These are phyloP conservation scores for Aotearoamyces nothofagi DNA, from an alignment of 2,329 filamentous ascomycete genomes.

Conservation along the genomic window DNA sequence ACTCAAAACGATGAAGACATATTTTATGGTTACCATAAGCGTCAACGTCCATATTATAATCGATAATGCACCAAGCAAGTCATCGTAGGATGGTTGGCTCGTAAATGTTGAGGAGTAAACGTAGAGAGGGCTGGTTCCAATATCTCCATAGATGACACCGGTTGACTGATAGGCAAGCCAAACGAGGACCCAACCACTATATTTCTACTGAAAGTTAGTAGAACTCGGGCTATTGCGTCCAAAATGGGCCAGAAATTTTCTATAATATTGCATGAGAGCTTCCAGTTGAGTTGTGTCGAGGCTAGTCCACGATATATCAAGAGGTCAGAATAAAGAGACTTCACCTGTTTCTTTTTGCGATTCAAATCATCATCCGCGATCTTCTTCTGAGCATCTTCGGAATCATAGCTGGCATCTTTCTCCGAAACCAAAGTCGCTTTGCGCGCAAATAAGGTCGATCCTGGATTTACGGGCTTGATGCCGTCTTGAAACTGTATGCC, in stretches of 20 bases:
- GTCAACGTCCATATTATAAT: slow-evolving; percentile 56
- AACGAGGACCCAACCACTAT: slow-evolving; percentile 13
- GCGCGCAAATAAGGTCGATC: too few species aligned
- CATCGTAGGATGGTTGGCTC: slow-evolving; percentile 34
- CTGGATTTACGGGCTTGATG: too few species aligned
- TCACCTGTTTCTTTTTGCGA: slow-evolving; percentile 17
- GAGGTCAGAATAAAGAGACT: neutral
- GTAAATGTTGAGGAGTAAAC: slow-evolving; percentile 56
- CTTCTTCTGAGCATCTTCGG: slow-evolving; percentile 11
- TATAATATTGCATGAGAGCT: too few species aligned
- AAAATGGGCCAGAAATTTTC: too few species aligned
- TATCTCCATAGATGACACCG: slow-evolving; percentile 56
- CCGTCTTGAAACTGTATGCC: too few species aligned
- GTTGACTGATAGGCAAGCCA: slow-evolving; percentile 48
- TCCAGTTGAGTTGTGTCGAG: neutral
- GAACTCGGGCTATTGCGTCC: too few species aligned
- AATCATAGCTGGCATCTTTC: slow-evolving; percentile 8
- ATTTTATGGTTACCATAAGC: slow-evolving; percentile 56
- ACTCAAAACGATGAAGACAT: slow-evolving; percentile 46
- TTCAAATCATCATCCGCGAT: slow-evolving; percentile 15
- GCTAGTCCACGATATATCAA: neutral
- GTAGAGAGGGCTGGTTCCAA: slow-evolving; percentile 51
- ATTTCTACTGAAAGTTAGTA: slow-evolving; percentile 6
- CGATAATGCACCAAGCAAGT: slow-evolving; percentile 49
- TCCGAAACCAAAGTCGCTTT: too few species aligned